Evolutionary conservation across 2,329 filamentous ascomycete genomes (phyloP).

Genomic region (Catunica adiposa): DNA sequence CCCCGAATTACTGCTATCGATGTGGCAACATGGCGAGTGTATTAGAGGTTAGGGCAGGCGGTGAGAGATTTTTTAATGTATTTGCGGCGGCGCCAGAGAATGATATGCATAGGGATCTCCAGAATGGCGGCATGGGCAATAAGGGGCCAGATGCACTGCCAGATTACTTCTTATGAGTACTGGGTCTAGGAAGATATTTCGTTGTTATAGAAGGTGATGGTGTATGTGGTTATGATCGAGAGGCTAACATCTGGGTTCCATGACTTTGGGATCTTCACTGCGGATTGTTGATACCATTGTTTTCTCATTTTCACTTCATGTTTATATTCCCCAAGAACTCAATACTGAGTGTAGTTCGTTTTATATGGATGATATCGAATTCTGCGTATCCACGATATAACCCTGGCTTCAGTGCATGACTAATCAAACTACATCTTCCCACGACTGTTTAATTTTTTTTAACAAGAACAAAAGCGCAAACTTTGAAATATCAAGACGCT

Average conservation of each 20-base stretch:
- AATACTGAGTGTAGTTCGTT: too few relatives aligned
- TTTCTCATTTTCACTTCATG: background rate
- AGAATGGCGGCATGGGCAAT: slow-evolving; percentile 58
- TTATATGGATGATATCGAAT: too few relatives aligned
- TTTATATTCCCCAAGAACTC: background rate
- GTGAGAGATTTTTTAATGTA: slow-evolving; percentile 91
- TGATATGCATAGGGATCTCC: slow-evolving; percentile 73
- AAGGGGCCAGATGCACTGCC: slow-evolving; percentile 46
- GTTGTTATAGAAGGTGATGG: background rate
- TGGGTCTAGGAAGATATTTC: background rate
- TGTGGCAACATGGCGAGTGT: slow-evolving; percentile 97
- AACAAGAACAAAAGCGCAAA: too few relatives aligned
- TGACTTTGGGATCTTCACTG: background rate
- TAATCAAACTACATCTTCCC: too few relatives aligned
- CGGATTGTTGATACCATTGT: background rate
- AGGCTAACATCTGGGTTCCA: background rate
- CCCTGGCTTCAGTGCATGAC: too few relatives aligned
- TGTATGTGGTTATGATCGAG: background rate
- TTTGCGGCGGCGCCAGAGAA: slow-evolving; percentile 96
- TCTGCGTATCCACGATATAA: too few relatives aligned
- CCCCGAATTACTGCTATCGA: slow-evolving; percentile 87
- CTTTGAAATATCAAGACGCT: background rate
- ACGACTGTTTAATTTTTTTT: background rate
- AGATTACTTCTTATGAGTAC: slow-evolving; percentile 49
- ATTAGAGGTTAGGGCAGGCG: slow-evolving; percentile 82